These are phyloP conservation scores for Vigna angularis DNA, from an alignment of 306 rosid species.

Conservation along the genomic window DNA sequence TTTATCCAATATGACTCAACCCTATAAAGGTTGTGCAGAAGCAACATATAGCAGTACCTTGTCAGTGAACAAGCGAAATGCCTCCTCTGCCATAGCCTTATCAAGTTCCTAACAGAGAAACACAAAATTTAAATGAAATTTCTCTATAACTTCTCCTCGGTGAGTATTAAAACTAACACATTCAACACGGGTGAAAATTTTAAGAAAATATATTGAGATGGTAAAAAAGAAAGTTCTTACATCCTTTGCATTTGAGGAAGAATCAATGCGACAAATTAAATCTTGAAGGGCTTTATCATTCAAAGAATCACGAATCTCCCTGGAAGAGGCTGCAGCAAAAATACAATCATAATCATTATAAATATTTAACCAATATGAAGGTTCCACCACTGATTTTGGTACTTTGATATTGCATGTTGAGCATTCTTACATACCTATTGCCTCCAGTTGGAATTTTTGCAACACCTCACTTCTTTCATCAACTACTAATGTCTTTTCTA, in stretches of 20 bases:
- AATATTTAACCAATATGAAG: not conserved
- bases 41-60: slow-evolving; percentile 60
- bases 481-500: slow-evolving; percentile 56
- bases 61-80: slow-evolving; percentile 61
- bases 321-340: slow-evolving; percentile 74
- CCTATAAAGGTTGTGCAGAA: slow-evolving; percentile 12
- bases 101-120: slow-evolving; percentile 72
- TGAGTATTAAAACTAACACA: slow-evolving; percentile 22
- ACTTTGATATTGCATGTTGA: not conserved
- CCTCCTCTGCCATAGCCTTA: slow-evolving; percentile 75
- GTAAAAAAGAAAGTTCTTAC: slow-evolving; percentile 52
- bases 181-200: not conserved
- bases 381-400: slow-evolving; percentile 14
- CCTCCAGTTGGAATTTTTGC: slow-evolving; percentile 68
- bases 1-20: slow-evolving; percentile 34
- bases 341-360: slow-evolving; percentile 18
- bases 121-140: slow-evolving; percentile 31
- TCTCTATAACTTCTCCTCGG: not conserved
- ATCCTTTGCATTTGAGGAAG: slow-evolving; percentile 68
- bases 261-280: slow-evolving; percentile 59
- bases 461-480: slow-evolving; percentile 57
- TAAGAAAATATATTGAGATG: not conserved
- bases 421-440: slow-evolving; percentile 61
- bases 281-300: slow-evolving; percentile 68
- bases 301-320: slow-evolving; percentile 67